Evolutionary conservation across 169 alveolate genomes (phyloP).

Genomic region (Plasmodium vinckei): DNA sequence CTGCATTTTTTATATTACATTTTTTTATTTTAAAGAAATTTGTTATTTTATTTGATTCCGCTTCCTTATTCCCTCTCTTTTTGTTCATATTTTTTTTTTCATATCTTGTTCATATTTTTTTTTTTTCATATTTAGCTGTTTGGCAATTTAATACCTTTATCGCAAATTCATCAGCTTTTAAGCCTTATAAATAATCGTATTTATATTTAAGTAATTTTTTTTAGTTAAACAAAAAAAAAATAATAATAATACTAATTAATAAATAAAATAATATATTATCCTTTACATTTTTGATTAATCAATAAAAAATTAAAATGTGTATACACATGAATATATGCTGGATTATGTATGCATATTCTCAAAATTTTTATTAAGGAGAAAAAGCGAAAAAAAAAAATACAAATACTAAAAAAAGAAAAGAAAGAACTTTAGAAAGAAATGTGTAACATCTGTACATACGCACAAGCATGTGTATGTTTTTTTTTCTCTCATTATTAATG

Average conservation of each 20-base stretch:
- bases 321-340: neutral
- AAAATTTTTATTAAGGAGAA: neutral
- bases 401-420: constrained; percentile 1
- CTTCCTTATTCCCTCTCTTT: constrained; percentile 21
- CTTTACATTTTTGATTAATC: neutral
- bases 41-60: constrained; percentile 42
- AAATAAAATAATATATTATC: neutral
- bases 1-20: neutral
- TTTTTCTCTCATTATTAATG: neutral
- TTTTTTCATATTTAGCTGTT: neutral
- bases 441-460: constrained; percentile 11
- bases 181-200: neutral
- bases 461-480: neutral
- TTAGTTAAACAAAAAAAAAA: too few relatives aligned
- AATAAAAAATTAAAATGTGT: neutral
- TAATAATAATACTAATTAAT: neutral
- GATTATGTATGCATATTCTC: neutral
- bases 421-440: neutral
- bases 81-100: constrained; percentile 11
- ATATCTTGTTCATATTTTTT: constrained; percentile 3
- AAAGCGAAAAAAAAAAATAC: neutral
- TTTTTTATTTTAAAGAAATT: constrained; percentile 34
- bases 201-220: too few relatives aligned
- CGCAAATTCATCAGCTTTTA: neutral
- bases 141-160: neutral